Conservation (phyloP, 176 grass and related monocot species). For the Carex scoparia region DNA sequence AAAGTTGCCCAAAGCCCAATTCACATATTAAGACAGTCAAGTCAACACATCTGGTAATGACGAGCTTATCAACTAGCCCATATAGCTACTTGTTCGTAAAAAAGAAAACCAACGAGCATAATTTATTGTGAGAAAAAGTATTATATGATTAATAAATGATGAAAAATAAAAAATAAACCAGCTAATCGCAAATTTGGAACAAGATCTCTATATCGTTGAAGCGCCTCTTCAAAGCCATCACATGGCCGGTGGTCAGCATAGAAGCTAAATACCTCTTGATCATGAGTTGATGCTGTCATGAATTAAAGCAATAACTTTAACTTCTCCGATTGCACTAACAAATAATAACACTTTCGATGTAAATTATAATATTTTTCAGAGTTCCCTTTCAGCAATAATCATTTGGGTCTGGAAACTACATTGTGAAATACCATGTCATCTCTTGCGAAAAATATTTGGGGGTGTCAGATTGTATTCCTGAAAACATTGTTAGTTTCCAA, state of each 20-base stretch:
- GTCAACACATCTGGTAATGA: neutral
- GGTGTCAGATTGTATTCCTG: neutral
- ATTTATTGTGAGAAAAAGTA: neutral
- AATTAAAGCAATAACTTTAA: constrained; percentile 5
- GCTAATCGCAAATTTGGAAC: constrained; percentile 53
- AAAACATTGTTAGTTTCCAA: constrained; percentile 5
- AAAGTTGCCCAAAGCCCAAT: neutral
- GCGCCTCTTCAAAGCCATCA: constrained; percentile 69
- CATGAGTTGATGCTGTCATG: constrained; percentile 62
- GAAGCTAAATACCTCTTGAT: constrained; percentile 68
- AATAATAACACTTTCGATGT: neutral
- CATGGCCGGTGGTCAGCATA: constrained; percentile 54
- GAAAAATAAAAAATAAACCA: constrained; percentile 26
- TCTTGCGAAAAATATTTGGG: neutral
- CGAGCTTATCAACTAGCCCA: neutral
- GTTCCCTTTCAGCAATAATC: neutral
- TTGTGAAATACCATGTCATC: neutral
- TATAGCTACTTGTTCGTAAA: too few relatives aligned
- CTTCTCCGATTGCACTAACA: neutral
- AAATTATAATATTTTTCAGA: neutral
- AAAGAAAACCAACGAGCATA: neutral
- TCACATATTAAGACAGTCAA: neutral
- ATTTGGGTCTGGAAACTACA: neutral
- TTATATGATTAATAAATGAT: neutral
- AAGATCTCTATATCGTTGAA: constrained; percentile 59